These are phyloP conservation scores for Xylaria sp. DNA, from an alignment of 2,329 filamentous ascomycete genomes.

Conservation along the genomic window DNA sequence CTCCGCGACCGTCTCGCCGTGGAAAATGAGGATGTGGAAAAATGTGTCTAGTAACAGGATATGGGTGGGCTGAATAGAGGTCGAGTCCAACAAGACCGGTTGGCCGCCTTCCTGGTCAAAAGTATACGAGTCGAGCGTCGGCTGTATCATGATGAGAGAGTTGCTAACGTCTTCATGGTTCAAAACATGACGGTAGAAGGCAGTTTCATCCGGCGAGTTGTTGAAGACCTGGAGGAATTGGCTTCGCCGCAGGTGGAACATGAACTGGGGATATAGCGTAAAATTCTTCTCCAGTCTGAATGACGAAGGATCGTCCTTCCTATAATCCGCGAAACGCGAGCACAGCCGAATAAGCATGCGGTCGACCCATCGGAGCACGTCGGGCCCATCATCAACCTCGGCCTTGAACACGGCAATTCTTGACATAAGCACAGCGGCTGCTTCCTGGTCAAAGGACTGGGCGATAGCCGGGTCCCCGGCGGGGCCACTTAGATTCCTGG, in stretches of 20 bases:
- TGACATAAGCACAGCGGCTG: constrained; percentile 97
- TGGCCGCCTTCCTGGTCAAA: constrained; percentile 93
- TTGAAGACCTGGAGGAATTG: constrained; percentile 99
- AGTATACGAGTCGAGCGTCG: constrained; percentile 94
- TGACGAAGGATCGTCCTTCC: constrained; percentile 96
- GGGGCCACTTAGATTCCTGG: constrained; percentile 87
- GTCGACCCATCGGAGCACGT: constrained; percentile 97
- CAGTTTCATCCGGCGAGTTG: constrained; percentile 97
- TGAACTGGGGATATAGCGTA: constrained; percentile 97
- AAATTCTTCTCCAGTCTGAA: constrained; percentile 99
- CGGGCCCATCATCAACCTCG: constrained; percentile 97
- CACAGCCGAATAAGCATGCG: constrained; percentile 97
- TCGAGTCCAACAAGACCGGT: constrained; percentile 93
- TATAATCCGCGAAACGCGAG: constrained; percentile 95
- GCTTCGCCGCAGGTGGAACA: constrained; percentile 97
- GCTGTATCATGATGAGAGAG: constrained; percentile 98
- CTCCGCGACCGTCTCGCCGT: constrained; percentile 95
- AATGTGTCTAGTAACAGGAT: constrained; percentile 96
- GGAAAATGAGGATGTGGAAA: constrained; percentile 99
- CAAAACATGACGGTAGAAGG: constrained; percentile 96
- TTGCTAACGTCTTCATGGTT: constrained; percentile 98
- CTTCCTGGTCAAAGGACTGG: constrained; percentile 97
- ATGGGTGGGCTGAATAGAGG: constrained; percentile 92
- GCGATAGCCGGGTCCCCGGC: constrained; percentile 93
- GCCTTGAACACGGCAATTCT: constrained; percentile 98